Percentiles rank a stretch among this genome's conserved stretches.
Conservation (phyloP, 129 eudicot species). For the Saposhnikovia divaricata region DNA sequence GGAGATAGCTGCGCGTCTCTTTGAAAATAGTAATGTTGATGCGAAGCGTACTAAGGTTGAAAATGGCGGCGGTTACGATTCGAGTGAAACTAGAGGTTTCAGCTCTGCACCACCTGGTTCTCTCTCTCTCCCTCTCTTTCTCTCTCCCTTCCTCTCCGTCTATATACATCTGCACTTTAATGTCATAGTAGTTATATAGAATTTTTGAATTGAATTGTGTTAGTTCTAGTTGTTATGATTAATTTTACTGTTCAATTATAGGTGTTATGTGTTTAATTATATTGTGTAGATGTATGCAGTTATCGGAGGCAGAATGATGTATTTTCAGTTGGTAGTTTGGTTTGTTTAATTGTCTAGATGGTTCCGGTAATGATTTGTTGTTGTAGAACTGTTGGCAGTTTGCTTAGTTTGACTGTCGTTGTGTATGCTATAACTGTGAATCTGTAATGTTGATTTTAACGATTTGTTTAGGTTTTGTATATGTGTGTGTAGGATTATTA, state of each 20-base stretch:
- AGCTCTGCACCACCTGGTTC: conserved; percentile 37
- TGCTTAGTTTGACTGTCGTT: no score
- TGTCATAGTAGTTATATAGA: neutral
- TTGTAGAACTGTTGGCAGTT: neutral
- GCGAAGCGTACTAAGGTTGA: conserved; percentile 82
- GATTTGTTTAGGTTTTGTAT: neutral
- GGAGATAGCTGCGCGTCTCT: conserved; percentile 64
- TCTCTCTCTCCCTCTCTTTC: no score
- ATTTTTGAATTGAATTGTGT: neutral
- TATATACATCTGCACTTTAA: neutral
- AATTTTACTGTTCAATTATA: neutral
- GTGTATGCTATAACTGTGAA: neutral
- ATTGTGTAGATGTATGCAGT: neutral
- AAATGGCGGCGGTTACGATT: conserved; percentile 51
- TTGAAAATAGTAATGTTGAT: conserved; percentile 37
- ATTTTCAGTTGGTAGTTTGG: neutral
- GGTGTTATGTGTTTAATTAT: neutral
- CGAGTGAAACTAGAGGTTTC: conserved; percentile 32
- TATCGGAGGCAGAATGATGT: neutral
- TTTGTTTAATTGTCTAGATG: neutral
- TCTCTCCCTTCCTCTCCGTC: no score
- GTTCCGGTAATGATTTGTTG: neutral
- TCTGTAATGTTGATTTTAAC: neutral
- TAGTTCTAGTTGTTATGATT: no score
- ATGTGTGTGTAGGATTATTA: neutral